Percentiles rank a stretch among this genome's conserved stretches.
phyloP scores from a whole-genome alignment of 106 monocot genomes.

The Allium fistulosum region DNA sequence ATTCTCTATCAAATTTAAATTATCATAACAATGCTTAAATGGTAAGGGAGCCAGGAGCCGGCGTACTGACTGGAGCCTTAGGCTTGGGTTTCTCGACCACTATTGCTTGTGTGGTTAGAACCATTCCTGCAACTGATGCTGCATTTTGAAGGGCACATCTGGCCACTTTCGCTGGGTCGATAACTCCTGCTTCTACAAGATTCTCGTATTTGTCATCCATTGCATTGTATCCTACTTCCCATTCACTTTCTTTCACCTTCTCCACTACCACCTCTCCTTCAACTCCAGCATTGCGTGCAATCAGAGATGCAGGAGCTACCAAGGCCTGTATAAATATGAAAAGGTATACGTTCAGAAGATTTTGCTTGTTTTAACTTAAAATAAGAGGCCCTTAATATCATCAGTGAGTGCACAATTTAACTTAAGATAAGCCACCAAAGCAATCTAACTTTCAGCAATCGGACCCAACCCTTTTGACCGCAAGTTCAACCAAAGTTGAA shows the following conservation, averaged over 20 bases:
- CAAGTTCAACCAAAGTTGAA: no score
- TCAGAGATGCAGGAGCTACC: conserved; percentile 64
- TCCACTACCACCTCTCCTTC: conserved; percentile 94
- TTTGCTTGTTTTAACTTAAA: no score
- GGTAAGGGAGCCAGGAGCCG: background rate
- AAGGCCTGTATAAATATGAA: conserved; percentile 31
- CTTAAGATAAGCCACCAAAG: no score
- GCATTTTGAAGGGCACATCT: conserved; percentile 83
- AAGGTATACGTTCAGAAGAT: background rate
- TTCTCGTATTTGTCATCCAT: conserved; percentile 78
- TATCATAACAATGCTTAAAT: background rate
- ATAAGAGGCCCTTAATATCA: no score
- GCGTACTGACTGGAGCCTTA: conserved; percentile 25
- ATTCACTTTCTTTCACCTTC: conserved; percentile 60
- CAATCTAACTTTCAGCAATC: no score
- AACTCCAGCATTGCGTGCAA: conserved; percentile 83
- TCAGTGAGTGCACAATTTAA: no score
- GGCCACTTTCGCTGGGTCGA: conserved; percentile 80
- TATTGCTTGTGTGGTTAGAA: conserved; percentile 78
- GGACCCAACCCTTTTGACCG: no score
- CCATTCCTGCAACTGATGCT: conserved; percentile 79
- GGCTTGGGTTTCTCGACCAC: conserved; percentile 70
- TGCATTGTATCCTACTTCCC: conserved; percentile 83
- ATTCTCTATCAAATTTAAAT: no score
- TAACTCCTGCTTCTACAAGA: conserved; percentile 66